Evolutionary conservation across 1,139 yeast species (phyloP).

Genomic region (Sugiyamaella neomexicana): DNA sequence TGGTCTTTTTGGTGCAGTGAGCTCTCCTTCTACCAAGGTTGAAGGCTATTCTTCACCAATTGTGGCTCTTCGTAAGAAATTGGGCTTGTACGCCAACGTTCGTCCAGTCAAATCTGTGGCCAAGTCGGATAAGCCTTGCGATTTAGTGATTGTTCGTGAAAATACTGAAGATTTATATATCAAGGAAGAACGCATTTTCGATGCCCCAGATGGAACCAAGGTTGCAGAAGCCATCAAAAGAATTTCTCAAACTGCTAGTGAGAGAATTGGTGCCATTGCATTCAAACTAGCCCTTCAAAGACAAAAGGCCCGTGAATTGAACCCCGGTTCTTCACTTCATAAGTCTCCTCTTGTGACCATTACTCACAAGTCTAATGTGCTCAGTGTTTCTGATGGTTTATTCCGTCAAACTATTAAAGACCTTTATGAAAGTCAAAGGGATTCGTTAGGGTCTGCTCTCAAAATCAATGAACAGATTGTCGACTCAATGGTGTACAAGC

Average conservation of each 20-base stretch:
- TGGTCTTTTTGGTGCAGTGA: conserved; percentile 94
- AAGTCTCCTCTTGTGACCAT: conserved; percentile 75
- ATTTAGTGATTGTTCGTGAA: conserved; percentile 96
- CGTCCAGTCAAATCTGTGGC: conserved; percentile 95
- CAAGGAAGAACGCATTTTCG: conserved; percentile 81
- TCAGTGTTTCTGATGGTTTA: conserved; percentile 89
- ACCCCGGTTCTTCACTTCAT: conserved; percentile 48
- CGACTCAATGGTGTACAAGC: conserved; percentile 97
- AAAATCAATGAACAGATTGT: conserved; percentile 90
- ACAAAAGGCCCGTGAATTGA: conserved; percentile 70
- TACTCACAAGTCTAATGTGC: conserved; percentile 94
- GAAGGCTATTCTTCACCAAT: conserved; percentile 97
- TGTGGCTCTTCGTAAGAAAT: conserved; percentile 92
- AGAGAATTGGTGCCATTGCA: conserved; percentile 86
- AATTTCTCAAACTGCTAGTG: conserved; percentile 84
- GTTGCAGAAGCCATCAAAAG: conserved; percentile 98
- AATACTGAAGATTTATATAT: conserved; percentile 96
- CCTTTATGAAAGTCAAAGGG: conserved; percentile 67
- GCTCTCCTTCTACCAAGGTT: conserved; percentile 91
- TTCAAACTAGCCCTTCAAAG: conserved; percentile 90
- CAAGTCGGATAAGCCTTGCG: conserved; percentile 83
- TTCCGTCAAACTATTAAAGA: conserved; percentile 89
- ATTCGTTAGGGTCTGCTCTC: conserved; percentile 45
- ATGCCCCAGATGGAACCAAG: conserved; percentile 69
- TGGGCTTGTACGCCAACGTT: conserved; percentile 94